phyloP scores from a whole-genome alignment of 2,329 filamentous ascomycete species.

The Coleophoma eucalyptorum region DNA sequence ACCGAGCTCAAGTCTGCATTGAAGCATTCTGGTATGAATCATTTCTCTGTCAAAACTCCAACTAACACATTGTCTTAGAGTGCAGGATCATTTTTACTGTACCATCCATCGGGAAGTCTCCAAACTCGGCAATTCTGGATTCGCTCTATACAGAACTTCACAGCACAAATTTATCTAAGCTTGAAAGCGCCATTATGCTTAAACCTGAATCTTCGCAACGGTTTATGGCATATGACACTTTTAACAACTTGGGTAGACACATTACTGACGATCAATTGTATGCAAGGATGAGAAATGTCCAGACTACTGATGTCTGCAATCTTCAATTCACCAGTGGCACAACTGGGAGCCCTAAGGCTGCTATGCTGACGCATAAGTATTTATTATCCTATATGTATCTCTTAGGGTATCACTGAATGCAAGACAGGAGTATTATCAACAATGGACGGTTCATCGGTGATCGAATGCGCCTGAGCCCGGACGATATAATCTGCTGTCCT shows the following conservation, averaged over 20 bases:
- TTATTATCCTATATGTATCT: neutral
- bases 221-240: constrained; percentile 58
- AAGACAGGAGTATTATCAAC: constrained; percentile 49
- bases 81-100: neutral
- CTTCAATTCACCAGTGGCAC: constrained; percentile 75
- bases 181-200: too few species aligned
- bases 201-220: too few species aligned
- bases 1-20: constrained; percentile 69
- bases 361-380: constrained; percentile 57
- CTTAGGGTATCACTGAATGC: neutral
- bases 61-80: neutral
- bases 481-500: constrained; percentile 61
- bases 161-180: too few species aligned
- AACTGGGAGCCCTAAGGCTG: constrained; percentile 69
- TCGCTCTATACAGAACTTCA: too few species aligned
- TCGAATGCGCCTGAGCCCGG: constrained; percentile 57
- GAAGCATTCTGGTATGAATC: constrained; percentile 58
- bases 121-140: too few species aligned
- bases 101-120: too few species aligned
- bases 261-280: constrained; percentile 48
- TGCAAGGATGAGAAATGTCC: constrained; percentile 49
- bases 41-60: neutral
- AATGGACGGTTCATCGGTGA: constrained; percentile 66
- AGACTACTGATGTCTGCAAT: constrained; percentile 66
- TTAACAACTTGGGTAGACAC: constrained; percentile 48